These are phyloP conservation scores for Gastrolobium bilobum DNA, from an alignment of 306 rosid genomes.

Conservation along the genomic window DNA sequence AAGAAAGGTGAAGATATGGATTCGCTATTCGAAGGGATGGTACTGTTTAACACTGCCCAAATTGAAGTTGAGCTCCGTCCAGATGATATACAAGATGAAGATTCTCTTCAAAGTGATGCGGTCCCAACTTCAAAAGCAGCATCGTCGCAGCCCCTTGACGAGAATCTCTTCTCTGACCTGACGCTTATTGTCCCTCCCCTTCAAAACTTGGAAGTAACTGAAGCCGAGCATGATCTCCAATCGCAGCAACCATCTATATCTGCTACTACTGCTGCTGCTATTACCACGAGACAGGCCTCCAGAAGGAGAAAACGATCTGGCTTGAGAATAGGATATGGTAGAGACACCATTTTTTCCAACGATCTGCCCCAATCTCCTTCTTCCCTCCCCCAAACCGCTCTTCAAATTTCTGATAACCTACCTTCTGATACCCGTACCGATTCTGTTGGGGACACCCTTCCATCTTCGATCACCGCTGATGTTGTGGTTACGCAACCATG, in stretches of 20 bases:
- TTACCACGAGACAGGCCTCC: constrained; percentile 54
- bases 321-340: constrained; percentile 78
- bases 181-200: constrained; percentile 61
- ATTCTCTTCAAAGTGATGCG: constrained; percentile 43
- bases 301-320: constrained; percentile 74
- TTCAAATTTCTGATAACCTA: constrained; percentile 30
- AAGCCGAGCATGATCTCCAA: constrained; percentile 41
- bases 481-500: constrained; percentile 29
- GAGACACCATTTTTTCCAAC: constrained; percentile 49
- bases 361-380: constrained; percentile 34
- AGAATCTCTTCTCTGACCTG: constrained; percentile 85
- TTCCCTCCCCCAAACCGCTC: background rate
- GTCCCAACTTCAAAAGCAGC: constrained; percentile 21
- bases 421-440: background rate
- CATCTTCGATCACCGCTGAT: background rate
- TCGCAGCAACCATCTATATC: constrained; percentile 23
- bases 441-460: constrained; percentile 26
- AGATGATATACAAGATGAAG: constrained; percentile 34
- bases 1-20: constrained; percentile 65
- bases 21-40: constrained; percentile 90
- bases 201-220: constrained; percentile 42
- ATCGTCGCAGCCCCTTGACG: constrained; percentile 73
- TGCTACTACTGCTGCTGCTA: background rate
- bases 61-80: constrained; percentile 40
- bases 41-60: constrained; percentile 62